Evolutionary conservation across 1,284 basidiomycete genomes (phyloP).

Genomic region (Rhodotorula glutinis): DNA sequence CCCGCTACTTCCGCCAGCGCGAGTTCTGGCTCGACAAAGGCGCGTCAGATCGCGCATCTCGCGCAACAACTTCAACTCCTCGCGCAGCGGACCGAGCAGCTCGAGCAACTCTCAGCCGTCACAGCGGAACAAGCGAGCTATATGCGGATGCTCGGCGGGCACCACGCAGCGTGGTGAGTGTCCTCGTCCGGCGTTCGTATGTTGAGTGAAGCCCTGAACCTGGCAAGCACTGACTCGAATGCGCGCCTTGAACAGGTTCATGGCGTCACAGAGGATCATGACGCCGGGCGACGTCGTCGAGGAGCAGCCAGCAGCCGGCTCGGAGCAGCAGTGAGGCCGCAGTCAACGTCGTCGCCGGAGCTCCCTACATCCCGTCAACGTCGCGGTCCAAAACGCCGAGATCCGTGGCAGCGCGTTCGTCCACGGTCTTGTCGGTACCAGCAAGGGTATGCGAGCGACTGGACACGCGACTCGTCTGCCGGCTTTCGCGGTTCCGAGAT

Average conservation of each 20-base stretch:
- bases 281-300: slow-evolving; percentile 4
- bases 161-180: slow-evolving; percentile 33
- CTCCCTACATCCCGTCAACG: no score
- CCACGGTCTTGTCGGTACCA: no score
- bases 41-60: slow-evolving; percentile 25
- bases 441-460: no score
- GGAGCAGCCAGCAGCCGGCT: not conserved
- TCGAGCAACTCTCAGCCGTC: slow-evolving; percentile 26
- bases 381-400: no score
- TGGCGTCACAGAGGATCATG: slow-evolving; percentile 29
- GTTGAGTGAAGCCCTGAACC: not conserved
- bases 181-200: not conserved
- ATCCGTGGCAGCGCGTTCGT: no score
- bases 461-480: no score
- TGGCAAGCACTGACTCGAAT: not conserved
- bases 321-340: not conserved
- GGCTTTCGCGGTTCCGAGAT: no score
- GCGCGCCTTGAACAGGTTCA: slow-evolving; percentile 20
- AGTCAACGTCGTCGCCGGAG: not conserved
- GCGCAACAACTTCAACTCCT: slow-evolving; percentile 25
- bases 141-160: slow-evolving; percentile 29
- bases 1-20: not conserved
- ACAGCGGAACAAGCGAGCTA: slow-evolving; percentile 37
- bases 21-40: not conserved
- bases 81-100: slow-evolving; percentile 22